These are phyloP conservation scores for Bretziella fagacearum DNA, from an alignment of 2,329 filamentous ascomycete species.

Conservation along the genomic window DNA sequence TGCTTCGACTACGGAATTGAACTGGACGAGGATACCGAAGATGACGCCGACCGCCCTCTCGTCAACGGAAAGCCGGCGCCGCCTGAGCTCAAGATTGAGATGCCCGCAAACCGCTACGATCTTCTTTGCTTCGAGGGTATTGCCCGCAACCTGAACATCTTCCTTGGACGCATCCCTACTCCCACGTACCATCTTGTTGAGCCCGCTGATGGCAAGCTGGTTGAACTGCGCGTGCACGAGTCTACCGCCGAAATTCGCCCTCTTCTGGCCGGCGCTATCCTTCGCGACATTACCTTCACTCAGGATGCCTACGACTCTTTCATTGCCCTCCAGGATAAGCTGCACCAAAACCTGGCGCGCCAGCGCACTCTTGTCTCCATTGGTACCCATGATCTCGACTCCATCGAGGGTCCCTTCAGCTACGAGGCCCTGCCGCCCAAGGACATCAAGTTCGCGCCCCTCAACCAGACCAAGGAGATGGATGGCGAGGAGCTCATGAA, in stretches of 20 bases:
- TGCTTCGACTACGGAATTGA: conserved; percentile 99
- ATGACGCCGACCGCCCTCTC: conserved; percentile 48
- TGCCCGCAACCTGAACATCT: conserved; percentile 87
- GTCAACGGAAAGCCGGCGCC: conserved; percentile 69
- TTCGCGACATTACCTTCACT: conserved; percentile 83
- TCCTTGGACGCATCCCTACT: conserved; percentile 56
- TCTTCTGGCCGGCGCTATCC: conserved; percentile 73
- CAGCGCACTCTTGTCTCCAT: conserved; percentile 92
- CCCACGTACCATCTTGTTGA: conserved; percentile 66
- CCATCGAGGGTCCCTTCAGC: conserved; percentile 82
- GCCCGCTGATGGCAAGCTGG: conserved; percentile 54
- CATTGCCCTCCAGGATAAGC: conserved; percentile 93
- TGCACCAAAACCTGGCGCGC: conserved; percentile 88
- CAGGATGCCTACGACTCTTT: conserved; percentile 88
- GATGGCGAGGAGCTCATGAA: conserved; percentile 75
- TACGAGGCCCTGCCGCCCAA: conserved; percentile 88
- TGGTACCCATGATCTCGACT: conserved; percentile 92
- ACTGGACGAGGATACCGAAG: conserved; percentile 85
- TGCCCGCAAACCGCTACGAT: conserved; percentile 84
- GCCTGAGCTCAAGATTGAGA: conserved; percentile 93
- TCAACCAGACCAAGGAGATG: conserved; percentile 87
- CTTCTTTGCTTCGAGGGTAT: conserved; percentile 98
- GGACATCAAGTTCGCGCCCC: conserved; percentile 74
- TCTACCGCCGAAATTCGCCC: conserved; percentile 65
- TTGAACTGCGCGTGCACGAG: conserved; percentile 65